Evolutionary conservation across 2,329 filamentous ascomycete genomes (phyloP), one percentile per base, ranked within the genome.

Genomic region (Hymenoscyphus infarciens): DNA sequence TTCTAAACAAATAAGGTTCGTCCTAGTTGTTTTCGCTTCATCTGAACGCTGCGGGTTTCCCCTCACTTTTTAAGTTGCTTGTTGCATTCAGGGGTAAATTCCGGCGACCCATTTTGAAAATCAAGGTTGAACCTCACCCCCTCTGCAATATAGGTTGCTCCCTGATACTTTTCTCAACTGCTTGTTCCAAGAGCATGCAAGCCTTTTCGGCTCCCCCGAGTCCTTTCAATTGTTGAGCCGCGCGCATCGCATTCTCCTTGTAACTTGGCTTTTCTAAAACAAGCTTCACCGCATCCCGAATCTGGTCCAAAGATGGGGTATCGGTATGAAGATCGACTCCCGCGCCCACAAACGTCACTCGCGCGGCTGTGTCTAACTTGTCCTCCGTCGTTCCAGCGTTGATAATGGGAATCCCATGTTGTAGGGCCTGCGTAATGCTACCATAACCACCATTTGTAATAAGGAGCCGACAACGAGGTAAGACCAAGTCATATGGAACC

Each of bases 391-490:
- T 35, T 15, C 54, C 54, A 31, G 54, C 54, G 35, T 31, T 29
- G 54, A 56, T 56, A 11, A 19, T 16, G 2, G 54, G 54, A n/a
- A 56, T 27, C 5, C 54, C 54, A 11, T 56, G 4, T 16, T 29
- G 4, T 1, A 56, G 31, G 8, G 54, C 54, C 29, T 56, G 54
- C 13, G 54, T 56, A 10, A 56, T 25, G 15, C 54, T 56, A 6
- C 54, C 54, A 56, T 56, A 56, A 15, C 54, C 54, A 4, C 54
- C 54, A 35, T 56, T 56, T 35, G 54, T 56, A 19, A 56, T 56
- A 31, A 56, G 25, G 8, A 56, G 7, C 16, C n/a, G n/a, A 16
- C 54, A 56, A n/a, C 31, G 25, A 19, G 54, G 54, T 35, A 56
- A n/a, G 5, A 56, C 8, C 31, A 31, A 11, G 54, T 35, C 31